Base-by-base conservation (phyloP, 331 rosid genomes). In the Ulmus americana region DNA sequence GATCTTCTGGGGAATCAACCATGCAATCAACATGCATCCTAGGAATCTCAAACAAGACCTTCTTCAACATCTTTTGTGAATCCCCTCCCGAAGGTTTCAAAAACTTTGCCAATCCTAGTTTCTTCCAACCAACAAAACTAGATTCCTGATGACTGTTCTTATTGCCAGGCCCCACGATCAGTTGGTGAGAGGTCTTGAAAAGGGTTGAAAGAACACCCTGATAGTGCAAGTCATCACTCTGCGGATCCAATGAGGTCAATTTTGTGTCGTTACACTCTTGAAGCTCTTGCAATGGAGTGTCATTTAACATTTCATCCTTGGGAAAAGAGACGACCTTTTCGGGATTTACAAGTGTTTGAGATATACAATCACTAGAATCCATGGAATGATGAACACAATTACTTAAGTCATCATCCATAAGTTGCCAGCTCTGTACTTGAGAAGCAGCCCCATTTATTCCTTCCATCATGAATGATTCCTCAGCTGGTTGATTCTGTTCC, bases 291-390 rank as follows among this genome's bases (percentile, higher is more conserved):
- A 54, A 59, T 63, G 56, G 40, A 45, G 61, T 74, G 43, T 67
- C 81, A 28, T 74, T 71, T 42, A 49, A 39, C 46, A 39, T 61
- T 51, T 65, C 79, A 62, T 18, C 68, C 43, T 76, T 76, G 10
- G 78, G 66, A 70, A 61, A 68, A 16, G 73, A 63, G 72, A 65
- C 73, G 38, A 69, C 70, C 57, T 65, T 82, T 71, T 79, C 88
- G 53, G 83, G 77, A 63, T 79, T 71, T 11, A 77, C 79, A 44
- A 87, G 70, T 67, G 85, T 83, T 67, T 87, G 92, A 68, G 97
- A 90, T 78, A 90, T 82, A 53, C 97, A 83, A 44, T 90, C 97
- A 71, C 92, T 86, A 12, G 97, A 83, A 70, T 81, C 86, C 90
- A 84, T 74, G 61, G 95, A 86, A 54, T 84, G 80, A 65, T 55